Evolutionary conservation across 768 basidiomycete genomes (phyloP).

Genomic region (Phanerochaete sordida): DNA sequence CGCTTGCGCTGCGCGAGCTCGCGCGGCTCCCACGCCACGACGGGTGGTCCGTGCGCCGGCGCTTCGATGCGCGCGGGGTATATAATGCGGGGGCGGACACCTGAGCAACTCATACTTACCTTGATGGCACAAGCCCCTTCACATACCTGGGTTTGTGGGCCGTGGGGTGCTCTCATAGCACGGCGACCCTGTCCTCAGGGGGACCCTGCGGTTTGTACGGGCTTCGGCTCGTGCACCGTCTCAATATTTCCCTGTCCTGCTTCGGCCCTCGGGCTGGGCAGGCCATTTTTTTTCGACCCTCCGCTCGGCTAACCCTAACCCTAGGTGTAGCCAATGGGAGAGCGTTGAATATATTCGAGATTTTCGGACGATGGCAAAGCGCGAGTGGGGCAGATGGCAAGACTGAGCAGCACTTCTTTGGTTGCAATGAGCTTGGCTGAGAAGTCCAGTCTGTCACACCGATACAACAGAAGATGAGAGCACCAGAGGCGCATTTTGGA

Average conservation of each 20-base stretch:
- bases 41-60: constrained; percentile 7
- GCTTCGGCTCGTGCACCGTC: constrained; percentile 36
- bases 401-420: too few relatives aligned
- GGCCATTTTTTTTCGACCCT: constrained; percentile 13
- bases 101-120: constrained; percentile 14
- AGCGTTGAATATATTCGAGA: too few relatives aligned
- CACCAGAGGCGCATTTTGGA: neutral
- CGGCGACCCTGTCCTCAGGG: constrained; percentile 48
- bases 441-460: too few relatives aligned
- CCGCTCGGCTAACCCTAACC: constrained; percentile 12
- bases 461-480: too few relatives aligned
- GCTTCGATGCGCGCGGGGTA: neutral
- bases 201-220: constrained; percentile 37
- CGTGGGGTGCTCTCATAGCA: constrained; percentile 35
- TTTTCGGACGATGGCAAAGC: too few relatives aligned
- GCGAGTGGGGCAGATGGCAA: too few relatives aligned
- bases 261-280: constrained; percentile 30
- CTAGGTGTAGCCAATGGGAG: neutral
- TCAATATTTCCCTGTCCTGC: constrained; percentile 37
- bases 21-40: neutral
- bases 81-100: neutral
- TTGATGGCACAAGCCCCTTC: constrained; percentile 24
- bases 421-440: too few relatives aligned
- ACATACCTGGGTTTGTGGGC: constrained; percentile 26
- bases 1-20: neutral